Evolutionary conservation across 305 asterid species (phyloP).

Genomic region (Fraxinus ornus): DNA sequence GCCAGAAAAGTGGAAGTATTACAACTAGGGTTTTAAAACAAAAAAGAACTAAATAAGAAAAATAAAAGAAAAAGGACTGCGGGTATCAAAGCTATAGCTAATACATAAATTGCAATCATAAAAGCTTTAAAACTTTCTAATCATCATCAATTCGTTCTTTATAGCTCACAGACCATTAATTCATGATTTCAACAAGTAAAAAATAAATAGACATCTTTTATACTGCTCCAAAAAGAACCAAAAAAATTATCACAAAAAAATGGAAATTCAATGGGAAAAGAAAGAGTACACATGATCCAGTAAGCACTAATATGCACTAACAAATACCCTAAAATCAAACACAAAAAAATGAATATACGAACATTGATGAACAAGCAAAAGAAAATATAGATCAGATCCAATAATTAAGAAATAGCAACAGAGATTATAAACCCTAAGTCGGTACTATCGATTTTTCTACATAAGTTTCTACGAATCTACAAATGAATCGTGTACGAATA

Average conservation of each 20-base stretch:
- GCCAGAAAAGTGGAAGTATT: neutral
- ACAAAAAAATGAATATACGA: neutral
- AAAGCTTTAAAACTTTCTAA: conserved; percentile 34
- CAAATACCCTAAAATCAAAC: neutral
- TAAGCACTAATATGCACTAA: neutral
- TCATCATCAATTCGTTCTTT: conserved; percentile 48
- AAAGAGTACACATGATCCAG: neutral
- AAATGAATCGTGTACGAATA: neutral
- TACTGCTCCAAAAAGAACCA: neutral
- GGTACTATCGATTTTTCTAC: neutral
- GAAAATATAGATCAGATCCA: neutral
- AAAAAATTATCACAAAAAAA: too few species aligned
- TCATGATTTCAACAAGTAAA: neutral
- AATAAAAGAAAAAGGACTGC: neutral
- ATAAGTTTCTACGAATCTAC: neutral
- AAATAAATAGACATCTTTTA: neutral
- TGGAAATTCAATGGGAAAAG: too few species aligned
- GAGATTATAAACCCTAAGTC: neutral
- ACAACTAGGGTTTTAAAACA: neutral
- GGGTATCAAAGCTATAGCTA: neutral
- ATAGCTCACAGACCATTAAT: neutral
- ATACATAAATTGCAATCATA: conserved; percentile 35
- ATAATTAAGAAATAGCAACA: neutral
- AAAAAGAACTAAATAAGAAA: neutral
- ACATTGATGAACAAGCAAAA: neutral